phyloP scores from a whole-genome alignment of 441 rosid species.

The Brassica balearica region DNA sequence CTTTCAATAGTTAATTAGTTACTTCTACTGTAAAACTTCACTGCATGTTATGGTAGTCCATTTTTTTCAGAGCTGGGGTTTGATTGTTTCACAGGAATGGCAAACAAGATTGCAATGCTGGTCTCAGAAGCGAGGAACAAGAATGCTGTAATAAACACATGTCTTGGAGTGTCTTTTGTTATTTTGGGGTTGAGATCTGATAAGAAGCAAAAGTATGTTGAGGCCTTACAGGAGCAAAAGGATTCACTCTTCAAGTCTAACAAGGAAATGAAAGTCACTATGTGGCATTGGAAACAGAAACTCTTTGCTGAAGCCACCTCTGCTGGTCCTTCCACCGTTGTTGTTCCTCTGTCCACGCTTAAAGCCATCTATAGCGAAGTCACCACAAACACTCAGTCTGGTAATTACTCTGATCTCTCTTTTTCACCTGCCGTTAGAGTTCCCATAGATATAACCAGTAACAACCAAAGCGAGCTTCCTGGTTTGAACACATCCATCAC shows the following conservation, averaged over 20 bases:
- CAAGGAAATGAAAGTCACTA: conserved; percentile 57
- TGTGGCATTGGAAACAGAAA: conserved; percentile 87
- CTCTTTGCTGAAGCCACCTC: conserved; percentile 42
- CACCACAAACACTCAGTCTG: conserved; percentile 42
- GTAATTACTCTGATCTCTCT: conserved; percentile 20
- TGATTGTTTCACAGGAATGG: neutral
- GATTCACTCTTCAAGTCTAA: conserved; percentile 59
- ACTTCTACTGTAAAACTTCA: too few species aligned
- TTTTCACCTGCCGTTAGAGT: neutral
- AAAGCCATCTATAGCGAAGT: conserved; percentile 71
- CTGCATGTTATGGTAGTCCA: too few species aligned
- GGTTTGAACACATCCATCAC: neutral
- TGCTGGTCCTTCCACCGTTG: conserved; percentile 49
- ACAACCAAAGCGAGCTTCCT: neutral
- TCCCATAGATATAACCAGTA: neutral
- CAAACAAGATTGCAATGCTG: neutral
- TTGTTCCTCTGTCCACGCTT: conserved; percentile 63
- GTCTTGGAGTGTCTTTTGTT: conserved; percentile 53
- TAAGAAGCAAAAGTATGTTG: conserved; percentile 61
- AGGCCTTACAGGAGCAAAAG: conserved; percentile 59
- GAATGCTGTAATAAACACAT: conserved; percentile 52
- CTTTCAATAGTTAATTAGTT: too few species aligned
- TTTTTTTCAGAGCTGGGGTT: too few species aligned
- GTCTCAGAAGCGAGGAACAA: neutral
- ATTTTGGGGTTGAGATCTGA: conserved; percentile 61